Evolutionary conservation across 768 basidiomycete species (phyloP), one percentile per base, ranked within the genome.

Genomic region (Xerocomellus intermedius): DNA sequence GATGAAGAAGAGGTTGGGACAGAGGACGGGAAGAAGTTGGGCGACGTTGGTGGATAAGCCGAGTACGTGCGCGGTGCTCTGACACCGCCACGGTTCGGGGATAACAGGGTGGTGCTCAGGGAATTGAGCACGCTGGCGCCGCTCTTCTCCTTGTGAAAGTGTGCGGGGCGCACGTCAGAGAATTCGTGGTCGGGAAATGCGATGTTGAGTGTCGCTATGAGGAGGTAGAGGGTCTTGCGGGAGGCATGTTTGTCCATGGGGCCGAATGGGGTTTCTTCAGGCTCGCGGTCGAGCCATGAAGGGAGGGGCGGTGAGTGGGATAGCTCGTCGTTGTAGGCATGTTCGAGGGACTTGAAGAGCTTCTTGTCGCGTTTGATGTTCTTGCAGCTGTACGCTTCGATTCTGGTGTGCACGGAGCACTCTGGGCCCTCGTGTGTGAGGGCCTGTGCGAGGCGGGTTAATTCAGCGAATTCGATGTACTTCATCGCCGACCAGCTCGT

Each of bases 111-210:
- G 54, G 84, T 89, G 73, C 89, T 90, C 56, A 95, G 83, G 3
- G 90, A 83, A 65, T 90, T 89, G 55, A 96, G 83, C 41, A 96
- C 90, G 69, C 74, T 80, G 4, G 90, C 89, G 32, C 80, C 80
- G 37, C 77, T 86, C 71, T 82, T 81, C 71, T 95, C 92, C 54
- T 87, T 87, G 67, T 82, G 85, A 73, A 99, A 99, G 64, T 96
- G 89, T 10, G 87, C 86, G 0, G 94, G 91, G 26, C 89, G 84
- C 48, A 97, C 88, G 69, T 91, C 88, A 8, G 91, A 91, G 77
- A 98, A 99, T 67, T 98, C 95, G 75, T 98, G 83, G 81, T 98
- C 96, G 2, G 96, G 96, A 69, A 95, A 99, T 7, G 96, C 95
- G 65, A 93, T 84, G 77, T 99, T 99, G 65, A 99, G 87, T 3